A percentile compares a stretch with the other conserved stretches of the same genome.
Conservation (phyloP, 768 basidiomycete species). For the Leucocoprinus sp. region DNA sequence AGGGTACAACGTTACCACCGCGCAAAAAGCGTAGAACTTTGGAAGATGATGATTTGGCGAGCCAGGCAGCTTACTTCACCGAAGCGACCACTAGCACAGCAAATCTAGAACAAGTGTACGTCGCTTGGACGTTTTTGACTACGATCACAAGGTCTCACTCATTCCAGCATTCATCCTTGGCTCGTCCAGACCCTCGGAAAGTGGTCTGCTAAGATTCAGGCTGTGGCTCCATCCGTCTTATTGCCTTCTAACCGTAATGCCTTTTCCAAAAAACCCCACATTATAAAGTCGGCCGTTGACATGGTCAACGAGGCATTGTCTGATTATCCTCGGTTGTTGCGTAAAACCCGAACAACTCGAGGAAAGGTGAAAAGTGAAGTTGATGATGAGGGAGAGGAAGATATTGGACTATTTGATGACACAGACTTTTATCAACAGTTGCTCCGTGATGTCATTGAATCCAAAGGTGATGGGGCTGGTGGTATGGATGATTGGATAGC, state of each 20-base stretch:
- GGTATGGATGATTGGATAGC: conserved; percentile 55
- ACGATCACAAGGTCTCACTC: conserved; percentile 4
- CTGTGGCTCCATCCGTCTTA: conserved; percentile 75
- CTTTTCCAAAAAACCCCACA: conserved; percentile 52
- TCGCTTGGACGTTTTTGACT: conserved; percentile 10
- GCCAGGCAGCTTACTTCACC: conserved; percentile 30
- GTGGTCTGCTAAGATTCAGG: conserved; percentile 95
- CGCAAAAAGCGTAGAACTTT: conserved; percentile 49
- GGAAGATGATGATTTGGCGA: conserved; percentile 20
- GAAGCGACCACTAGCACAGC: conserved; percentile 34
- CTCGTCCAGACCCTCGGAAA: conserved; percentile 76
- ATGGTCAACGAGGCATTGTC: conserved; percentile 68
- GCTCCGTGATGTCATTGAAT: conserved; percentile 84
- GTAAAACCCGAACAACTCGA: conserved; percentile 47
- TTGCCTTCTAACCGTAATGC: conserved; percentile 63
- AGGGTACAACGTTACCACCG: conserved; percentile 38
- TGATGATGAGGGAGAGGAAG: conserved; percentile 25
- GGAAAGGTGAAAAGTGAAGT: conserved; percentile 23
- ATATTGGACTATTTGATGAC: conserved; percentile 68
- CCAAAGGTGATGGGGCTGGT: conserved; percentile 35
- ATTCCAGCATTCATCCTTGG: conserved; percentile 56
- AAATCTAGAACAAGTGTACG: conserved; percentile 47
- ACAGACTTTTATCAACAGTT: conserved; percentile 92
- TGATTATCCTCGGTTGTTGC: conserved; percentile 50
- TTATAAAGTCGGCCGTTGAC: conserved; percentile 57